Conservation (phyloP, 768 basidiomycete genomes). For the Rhodotorula toruloides region DNA sequence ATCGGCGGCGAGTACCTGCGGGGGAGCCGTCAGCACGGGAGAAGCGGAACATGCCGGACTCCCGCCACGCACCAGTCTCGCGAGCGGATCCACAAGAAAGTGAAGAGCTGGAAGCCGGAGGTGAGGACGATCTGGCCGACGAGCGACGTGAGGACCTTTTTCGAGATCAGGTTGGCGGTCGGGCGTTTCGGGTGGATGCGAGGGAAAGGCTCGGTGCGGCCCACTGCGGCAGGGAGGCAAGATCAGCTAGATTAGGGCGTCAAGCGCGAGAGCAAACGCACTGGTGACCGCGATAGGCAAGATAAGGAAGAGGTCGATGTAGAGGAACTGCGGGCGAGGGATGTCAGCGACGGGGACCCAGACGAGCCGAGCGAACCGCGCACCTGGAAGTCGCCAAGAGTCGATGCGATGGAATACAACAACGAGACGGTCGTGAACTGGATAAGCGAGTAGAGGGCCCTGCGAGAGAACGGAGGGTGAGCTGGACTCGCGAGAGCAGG, state of each 20-base stretch:
- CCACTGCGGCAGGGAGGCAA: constrained; percentile 59
- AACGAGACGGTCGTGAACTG: constrained; percentile 98
- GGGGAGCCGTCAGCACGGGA: not conserved
- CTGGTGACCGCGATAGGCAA: constrained; percentile 94
- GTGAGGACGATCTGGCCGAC: constrained; percentile 87
- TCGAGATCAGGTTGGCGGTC: constrained; percentile 90
- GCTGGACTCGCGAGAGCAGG: constrained; percentile 21
- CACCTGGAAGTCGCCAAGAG: constrained; percentile 93
- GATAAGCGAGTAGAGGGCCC: constrained; percentile 96
- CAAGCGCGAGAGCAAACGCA: constrained; percentile 51
- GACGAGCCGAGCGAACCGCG: constrained; percentile 33
- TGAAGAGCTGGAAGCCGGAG: constrained; percentile 73
- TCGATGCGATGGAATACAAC: constrained; percentile 92
- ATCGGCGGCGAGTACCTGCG: constrained; percentile 71
- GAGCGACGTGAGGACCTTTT: constrained; percentile 87
- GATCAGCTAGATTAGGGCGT: not conserved
- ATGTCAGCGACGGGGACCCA: constrained; percentile 3
- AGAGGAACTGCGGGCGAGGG: constrained; percentile 65
- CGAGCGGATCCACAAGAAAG: constrained; percentile 77
- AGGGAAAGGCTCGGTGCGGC: constrained; percentile 82
- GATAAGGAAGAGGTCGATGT: constrained; percentile 96
- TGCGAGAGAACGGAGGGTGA: constrained; percentile 44
- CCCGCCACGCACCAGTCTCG: constrained; percentile 67
- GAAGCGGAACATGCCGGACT: not conserved
- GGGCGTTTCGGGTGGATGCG: constrained; percentile 82